Evolutionary conservation across 2,329 filamentous ascomycete species (phyloP), one percentile per base, ranked within the genome.

Genomic region (Trichoderma polysporum): DNA sequence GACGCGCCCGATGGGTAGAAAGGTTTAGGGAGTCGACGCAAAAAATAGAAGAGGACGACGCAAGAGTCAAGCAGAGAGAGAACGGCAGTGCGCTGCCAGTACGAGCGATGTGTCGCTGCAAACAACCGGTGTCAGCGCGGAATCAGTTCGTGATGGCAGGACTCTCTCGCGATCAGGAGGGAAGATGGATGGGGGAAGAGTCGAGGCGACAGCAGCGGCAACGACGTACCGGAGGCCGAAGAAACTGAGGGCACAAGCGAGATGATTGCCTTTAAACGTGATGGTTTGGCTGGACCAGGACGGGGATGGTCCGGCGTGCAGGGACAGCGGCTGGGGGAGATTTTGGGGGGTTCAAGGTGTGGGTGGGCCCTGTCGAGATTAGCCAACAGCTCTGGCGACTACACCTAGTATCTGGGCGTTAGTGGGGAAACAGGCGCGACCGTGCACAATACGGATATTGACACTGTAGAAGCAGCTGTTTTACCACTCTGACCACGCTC

Each of bases 181-280:
- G 65, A 60, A 41, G 63, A 70, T 57, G 62, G 66, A 66, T 57
- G 62, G 66, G 67, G 68, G 67, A 68, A 69, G 69, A 73, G 47
- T 53, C 45, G 35, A 61, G 64, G 64, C 66, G 66, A 57, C 66
- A 33, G 39, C 62, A 50, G 41, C 61, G 64, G 66, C 60, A 73
- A 72, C 72, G 75, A 74, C 76, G 79, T 79, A 78, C 79, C 77
- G 77, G 78, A 81, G 79, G 80, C 81, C 82, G 79, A 81, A 77
- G 77, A 76, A 76, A 76, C 76, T 77, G 78, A 78, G 78, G 78
- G 77, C 77, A 77, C 80, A 84, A 84, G 82, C 82, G 82, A 84
- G 76, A 84, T 84, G 82, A 83, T 80, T 80, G 78, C 78, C 78
- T 78, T 76, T 76, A 76, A 79, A 77, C 76, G 78, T 78, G 78